Percentiles rank a stretch among this genome's conserved stretches.
Conservation (phyloP, 805 yeast species). For the Clavispora asparagi region DNA sequence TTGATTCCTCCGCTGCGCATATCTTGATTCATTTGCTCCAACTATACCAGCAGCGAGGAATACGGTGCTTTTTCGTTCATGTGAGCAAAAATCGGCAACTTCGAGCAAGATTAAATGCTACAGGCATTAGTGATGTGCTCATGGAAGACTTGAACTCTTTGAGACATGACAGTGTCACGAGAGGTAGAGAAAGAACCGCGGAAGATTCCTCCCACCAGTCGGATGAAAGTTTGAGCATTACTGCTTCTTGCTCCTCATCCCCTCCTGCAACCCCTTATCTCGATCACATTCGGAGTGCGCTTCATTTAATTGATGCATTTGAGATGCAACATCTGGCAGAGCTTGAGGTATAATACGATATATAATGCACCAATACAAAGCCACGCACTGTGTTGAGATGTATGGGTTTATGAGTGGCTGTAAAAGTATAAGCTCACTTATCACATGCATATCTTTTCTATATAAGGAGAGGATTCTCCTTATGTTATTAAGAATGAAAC, state of each 20-base stretch:
- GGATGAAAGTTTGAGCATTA: neutral
- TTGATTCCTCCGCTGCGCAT: conserved; percentile 41
- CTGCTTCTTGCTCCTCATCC: neutral
- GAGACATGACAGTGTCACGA: conserved; percentile 15
- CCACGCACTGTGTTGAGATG: too few relatives aligned
- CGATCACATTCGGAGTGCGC: conserved; percentile 34
- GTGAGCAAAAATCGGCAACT: conserved; percentile 23
- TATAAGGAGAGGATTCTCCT: too few relatives aligned
- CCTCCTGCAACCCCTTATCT: conserved; percentile 23
- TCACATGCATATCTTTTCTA: too few relatives aligned
- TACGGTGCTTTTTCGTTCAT: conserved; percentile 31
- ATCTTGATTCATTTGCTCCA: conserved; percentile 25
- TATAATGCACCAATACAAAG: too few relatives aligned
- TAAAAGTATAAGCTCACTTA: too few relatives aligned
- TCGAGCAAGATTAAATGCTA: conserved; percentile 22
- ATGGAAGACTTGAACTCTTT: conserved; percentile 20
- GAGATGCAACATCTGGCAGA: conserved; percentile 13
- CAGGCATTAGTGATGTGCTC: conserved; percentile 27
- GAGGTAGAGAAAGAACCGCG: neutral
- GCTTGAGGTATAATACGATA: neutral
- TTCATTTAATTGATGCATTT: conserved; percentile 33
- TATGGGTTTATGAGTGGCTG: too few relatives aligned
- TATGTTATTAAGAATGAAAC: too few relatives aligned
- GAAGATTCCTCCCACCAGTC: neutral
- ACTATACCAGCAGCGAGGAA: conserved; percentile 26